Evolutionary conservation across 2,329 filamentous ascomycete species (phyloP).

Genomic region (Zymoseptoria tritici): DNA sequence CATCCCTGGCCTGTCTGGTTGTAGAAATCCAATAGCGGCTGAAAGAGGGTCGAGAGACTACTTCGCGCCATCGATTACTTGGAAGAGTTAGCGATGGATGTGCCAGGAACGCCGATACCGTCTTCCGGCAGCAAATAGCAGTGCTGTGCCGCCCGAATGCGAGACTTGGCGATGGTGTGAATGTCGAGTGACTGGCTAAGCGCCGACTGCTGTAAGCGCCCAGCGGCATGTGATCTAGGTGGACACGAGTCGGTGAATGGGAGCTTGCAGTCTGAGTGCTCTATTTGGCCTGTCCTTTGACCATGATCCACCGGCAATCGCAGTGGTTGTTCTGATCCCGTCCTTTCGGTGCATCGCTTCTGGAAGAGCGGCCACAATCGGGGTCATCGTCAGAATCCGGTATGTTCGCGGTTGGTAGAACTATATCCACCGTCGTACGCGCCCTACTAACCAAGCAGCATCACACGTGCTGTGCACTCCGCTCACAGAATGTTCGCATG

Average conservation of each 20-base stretch:
- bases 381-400: neutral
- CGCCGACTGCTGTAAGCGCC: slow-evolving; percentile 19
- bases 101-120: slow-evolving; percentile 5
- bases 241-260: neutral
- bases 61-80: slow-evolving; percentile 3
- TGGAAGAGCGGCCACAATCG: neutral
- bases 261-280: neutral
- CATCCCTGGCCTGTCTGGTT: neutral
- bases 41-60: slow-evolving; percentile 1
- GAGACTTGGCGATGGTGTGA: slow-evolving; percentile 7
- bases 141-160: slow-evolving; percentile 19
- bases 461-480: neutral
- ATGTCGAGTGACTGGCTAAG: slow-evolving; percentile 13
- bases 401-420: neutral
- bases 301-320: neutral
- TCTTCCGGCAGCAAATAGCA: slow-evolving; percentile 18
- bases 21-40: slow-evolving; percentile 6
- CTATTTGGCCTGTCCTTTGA: neutral
- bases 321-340: neutral
- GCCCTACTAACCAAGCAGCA: neutral
- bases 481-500: neutral
- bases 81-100: slow-evolving; percentile 5
- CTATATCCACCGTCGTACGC: neutral
- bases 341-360: neutral
- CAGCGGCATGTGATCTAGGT: neutral